A percentile compares a stretch with the other conserved stretches of the same genome.
phyloP scores from a whole-genome alignment of 2,329 filamentous ascomycete genomes.

The Arthrobotrys conoides region DNA sequence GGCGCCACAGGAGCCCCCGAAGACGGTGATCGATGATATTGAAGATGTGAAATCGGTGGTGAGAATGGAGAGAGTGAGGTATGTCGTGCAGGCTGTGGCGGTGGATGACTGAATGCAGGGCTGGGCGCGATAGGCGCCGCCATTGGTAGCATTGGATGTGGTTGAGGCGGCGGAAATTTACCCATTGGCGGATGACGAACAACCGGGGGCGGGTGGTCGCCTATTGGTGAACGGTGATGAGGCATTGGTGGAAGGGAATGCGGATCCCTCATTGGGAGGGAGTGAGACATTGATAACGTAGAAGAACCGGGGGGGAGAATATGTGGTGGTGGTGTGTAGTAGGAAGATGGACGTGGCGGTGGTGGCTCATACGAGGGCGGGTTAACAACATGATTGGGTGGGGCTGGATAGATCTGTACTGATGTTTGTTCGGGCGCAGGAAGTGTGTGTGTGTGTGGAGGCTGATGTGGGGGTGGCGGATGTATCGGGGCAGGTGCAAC shows the following conservation, averaged over 20 bases:
- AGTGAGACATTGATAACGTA: constrained; percentile 52
- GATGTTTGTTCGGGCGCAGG: constrained; percentile 61
- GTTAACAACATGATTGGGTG: constrained; percentile 49
- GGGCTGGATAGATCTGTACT: constrained; percentile 57
- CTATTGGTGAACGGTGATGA: constrained; percentile 40
- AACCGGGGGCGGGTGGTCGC: constrained; percentile 7
- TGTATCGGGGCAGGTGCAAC: constrained; percentile 47
- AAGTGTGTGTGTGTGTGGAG: constrained; percentile 38
- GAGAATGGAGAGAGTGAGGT: constrained; percentile 51
- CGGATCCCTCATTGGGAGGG: constrained; percentile 37
- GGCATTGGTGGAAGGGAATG: constrained; percentile 41
- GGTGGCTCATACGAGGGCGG: constrained; percentile 45
- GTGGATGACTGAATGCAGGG: constrained; percentile 31
- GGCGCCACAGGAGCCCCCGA: constrained; percentile 32
- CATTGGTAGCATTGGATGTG: constrained; percentile 34
- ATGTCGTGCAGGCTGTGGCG: constrained; percentile 25
- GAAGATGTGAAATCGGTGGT: constrained; percentile 40
- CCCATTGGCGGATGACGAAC: constrained; percentile 51
- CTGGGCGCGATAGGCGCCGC: constrained; percentile 52
- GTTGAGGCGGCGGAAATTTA: constrained; percentile 54
- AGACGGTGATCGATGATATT: constrained; percentile 52
- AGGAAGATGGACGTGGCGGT: constrained; percentile 41
- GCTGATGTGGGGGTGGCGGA: constrained; percentile 51
- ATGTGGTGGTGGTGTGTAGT: constrained; percentile 56
- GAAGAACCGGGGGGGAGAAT: constrained; percentile 55